Conservation (phyloP, 306 rosid species). For the Cucumis sativus region Cucumber_9930_V3 NC_026660.2:193501-194000, state of each 20-base stretch:
- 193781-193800: not conserved
- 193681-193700: not conserved
- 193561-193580: not conserved
- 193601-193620: not conserved
- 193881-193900: not conserved
- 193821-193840: not conserved
- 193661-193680: not conserved
- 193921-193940: not conserved
- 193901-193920: not conserved
- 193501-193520: too few species aligned
- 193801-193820: not conserved
- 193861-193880: not conserved
- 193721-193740: not conserved
- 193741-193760: not conserved
- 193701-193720: not conserved
- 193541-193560: not conserved
- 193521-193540: not conserved
- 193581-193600: not conserved
- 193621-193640: not conserved
- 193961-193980: conserved; percentile 42
- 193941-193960: conserved; percentile 37
- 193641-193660: not conserved
- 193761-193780: not conserved
- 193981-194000: conserved; percentile 34
- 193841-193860: not conserved